These are phyloP conservation scores for Ophiosphaerella narmari DNA, from an alignment of 2,329 filamentous ascomycete species.

Conservation along the genomic window DNA sequence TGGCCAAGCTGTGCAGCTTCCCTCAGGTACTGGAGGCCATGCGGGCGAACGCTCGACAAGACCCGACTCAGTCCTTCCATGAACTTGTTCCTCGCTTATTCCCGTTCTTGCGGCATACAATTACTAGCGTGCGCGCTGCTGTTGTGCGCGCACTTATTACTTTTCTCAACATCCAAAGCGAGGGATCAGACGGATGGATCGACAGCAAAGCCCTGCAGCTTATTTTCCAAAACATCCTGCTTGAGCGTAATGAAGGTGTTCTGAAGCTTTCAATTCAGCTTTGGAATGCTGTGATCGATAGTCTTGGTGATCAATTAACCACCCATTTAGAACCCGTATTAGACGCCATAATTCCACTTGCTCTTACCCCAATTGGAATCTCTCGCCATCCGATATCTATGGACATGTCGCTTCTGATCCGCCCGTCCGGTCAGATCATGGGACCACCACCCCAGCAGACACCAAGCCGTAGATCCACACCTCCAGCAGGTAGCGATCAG, in stretches of 20 bases:
- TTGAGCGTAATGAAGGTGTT: conserved; percentile 86
- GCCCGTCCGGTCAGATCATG: conserved; percentile 87
- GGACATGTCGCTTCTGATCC: conserved; percentile 87
- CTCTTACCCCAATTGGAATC: conserved; percentile 89
- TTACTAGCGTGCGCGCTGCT: conserved; percentile 90
- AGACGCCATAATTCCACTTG: conserved; percentile 79
- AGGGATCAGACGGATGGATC: conserved; percentile 85
- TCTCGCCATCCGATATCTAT: conserved; percentile 89
- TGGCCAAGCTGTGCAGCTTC: conserved; percentile 94
- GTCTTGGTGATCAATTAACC: conserved; percentile 69
- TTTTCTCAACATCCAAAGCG: conserved; percentile 83
- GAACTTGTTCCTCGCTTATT: conserved; percentile 91
- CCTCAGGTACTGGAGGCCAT: conserved; percentile 90
- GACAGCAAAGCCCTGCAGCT: conserved; percentile 86
- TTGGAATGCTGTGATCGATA: conserved; percentile 78
- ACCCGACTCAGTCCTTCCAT: conserved; percentile 87
- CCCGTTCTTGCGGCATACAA: conserved; percentile 94
- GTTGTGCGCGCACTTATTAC: conserved; percentile 91
- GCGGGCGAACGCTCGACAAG: conserved; percentile 79
- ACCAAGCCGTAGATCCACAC: conserved; percentile 36
- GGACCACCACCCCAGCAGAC: conserved; percentile 52
- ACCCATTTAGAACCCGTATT: conserved; percentile 76
- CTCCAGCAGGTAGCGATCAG: conserved; percentile 49
- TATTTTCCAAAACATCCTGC: conserved; percentile 92
- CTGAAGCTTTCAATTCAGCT: conserved; percentile 83